Evolutionary conservation across 2,329 filamentous ascomycete species (phyloP), one percentile per base, ranked within the genome.

Genomic region (Aspergillus sclerotialis): DNA sequence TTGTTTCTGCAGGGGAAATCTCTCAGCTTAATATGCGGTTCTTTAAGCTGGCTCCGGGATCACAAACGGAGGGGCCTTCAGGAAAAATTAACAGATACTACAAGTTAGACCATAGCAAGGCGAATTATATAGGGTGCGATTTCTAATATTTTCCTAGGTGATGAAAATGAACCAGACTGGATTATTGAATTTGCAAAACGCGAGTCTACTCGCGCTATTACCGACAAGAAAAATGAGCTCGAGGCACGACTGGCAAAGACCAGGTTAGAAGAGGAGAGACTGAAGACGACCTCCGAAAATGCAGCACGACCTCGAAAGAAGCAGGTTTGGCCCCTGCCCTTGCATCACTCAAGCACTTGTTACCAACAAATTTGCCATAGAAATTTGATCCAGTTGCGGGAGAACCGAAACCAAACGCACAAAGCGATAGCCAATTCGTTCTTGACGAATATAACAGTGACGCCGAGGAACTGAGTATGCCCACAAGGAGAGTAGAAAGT

Each of bases 31-130:
- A 92, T 95, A 43, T 95, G 89, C 55, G 84, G 82, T 26, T 81
- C 88, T 5, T 61, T 95, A 50, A 94, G 88, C 3, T 95, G 89
- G 89, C 70, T 95, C n/a, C 80, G 89, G 30, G 76, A 85, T 37
- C 76, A 89, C 62, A 90, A 93, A 57, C 68, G 78, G 61, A 56
- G 68, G 51, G 47, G 58, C 40, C 61, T 82, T 68, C 60, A 82
- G 68, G 58, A 72, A 54, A 44, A 72, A 50, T 29, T 73, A 69
- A 37, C 69, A 57, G 38, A 61, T 52, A 38, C 71, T 58, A 30
- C 68, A 42, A 53, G 58, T 59, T 44, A 51, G 67, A 54, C n/a
- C n/a, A 48, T 31, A 46, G 46, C 39, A 33, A 28, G 33, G 38
- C 30, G 7, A 28, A 11, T 17, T 18, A 7, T 14, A 10, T n/a